phyloP scores from a whole-genome alignment of 257 asterid species.

The Solanum arcanum region DNA sequence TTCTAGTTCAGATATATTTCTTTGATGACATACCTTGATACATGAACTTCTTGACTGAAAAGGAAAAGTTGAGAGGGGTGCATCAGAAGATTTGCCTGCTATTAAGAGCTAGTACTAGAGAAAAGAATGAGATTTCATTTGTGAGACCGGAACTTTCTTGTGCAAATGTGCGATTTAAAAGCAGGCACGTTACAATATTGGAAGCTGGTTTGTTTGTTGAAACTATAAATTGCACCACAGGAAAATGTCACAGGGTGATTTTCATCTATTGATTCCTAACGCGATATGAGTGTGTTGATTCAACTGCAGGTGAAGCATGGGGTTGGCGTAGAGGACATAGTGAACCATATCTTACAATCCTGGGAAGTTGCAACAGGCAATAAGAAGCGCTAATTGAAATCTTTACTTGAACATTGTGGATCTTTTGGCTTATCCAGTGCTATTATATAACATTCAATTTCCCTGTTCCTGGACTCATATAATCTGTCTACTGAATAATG shows the following conservation, averaged over 20 bases:
- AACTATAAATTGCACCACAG: background rate
- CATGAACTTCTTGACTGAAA: background rate
- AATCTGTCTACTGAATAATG: background rate
- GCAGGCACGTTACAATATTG: no score
- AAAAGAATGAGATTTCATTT: background rate
- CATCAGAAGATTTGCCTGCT: background rate
- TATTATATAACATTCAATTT: background rate
- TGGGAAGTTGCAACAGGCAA: constrained; percentile 79
- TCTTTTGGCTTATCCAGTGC: background rate
- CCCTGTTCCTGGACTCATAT: background rate
- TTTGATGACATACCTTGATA: background rate
- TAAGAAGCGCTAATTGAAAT: constrained; percentile 22
- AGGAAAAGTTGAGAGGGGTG: background rate
- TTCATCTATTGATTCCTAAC: background rate
- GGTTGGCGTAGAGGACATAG: constrained; percentile 81
- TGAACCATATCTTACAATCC: constrained; percentile 46
- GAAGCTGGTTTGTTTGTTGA: background rate
- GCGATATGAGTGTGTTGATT: background rate
- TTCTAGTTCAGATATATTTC: background rate
- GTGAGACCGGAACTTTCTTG: background rate
- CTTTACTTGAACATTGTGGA: background rate
- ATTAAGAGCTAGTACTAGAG: background rate
- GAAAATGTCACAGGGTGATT: background rate
- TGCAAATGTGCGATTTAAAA: background rate
- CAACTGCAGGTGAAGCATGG: constrained; percentile 79